These are phyloP conservation scores for Fragaria vesca DNA, from an alignment of 306 rosid genomes.

Conservation along the genomic window DNA sequence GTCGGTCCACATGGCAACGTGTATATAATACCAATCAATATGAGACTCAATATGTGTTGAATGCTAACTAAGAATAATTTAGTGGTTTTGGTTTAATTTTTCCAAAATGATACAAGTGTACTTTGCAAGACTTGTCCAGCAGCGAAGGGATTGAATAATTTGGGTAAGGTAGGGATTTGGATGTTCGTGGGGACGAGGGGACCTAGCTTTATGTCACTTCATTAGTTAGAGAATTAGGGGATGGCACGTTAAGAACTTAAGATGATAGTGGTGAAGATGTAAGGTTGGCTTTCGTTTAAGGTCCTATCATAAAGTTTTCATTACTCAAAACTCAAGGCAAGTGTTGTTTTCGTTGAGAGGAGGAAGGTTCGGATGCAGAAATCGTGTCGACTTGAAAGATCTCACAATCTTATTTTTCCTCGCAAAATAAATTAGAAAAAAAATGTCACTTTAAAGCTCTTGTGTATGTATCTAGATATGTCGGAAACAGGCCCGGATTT, in stretches of 20 bases:
- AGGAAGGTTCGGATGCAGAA: background rate
- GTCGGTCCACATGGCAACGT: background rate
- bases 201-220: slow-evolving; percentile 3
- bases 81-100: background rate
- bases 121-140: background rate
- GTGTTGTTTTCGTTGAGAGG: background rate
- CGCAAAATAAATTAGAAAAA: too few species aligned
- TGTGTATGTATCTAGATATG: too few species aligned
- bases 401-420: too few species aligned
- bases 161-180: background rate
- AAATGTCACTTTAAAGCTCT: too few species aligned
- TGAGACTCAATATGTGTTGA: background rate
- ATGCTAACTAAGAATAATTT: background rate
- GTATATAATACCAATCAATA: background rate
- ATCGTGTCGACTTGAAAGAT: too few species aligned
- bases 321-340: background rate
- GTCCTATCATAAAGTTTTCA: background rate
- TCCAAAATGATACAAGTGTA: background rate
- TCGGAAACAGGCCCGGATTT: too few species aligned
- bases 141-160: background rate
- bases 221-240: background rate
- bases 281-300: background rate
- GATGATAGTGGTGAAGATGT: background rate
- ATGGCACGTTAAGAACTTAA: background rate
- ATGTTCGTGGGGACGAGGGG: background rate